Percentiles rank a stretch among this genome's conserved stretches.
Conservation (phyloP, 225 moss, liverwort and hornwort genomes). For the Straminergon stramineum region DNA sequence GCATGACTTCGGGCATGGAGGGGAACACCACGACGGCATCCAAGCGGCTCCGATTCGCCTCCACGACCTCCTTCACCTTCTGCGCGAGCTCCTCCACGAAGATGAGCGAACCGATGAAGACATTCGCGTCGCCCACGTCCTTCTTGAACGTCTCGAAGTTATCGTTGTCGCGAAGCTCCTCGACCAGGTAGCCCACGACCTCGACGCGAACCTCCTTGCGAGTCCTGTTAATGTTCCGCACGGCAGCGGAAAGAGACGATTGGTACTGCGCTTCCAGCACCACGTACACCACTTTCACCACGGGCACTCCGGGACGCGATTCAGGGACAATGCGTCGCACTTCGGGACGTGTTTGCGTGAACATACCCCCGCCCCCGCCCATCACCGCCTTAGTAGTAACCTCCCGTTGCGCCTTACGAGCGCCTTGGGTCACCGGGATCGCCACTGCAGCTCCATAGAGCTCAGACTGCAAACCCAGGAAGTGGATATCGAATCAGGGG, state of each 20-base stretch:
- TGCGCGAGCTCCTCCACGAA: slow-evolving; percentile 89
- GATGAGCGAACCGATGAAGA: slow-evolving; percentile 96
- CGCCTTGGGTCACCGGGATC: background rate
- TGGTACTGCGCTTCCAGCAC: slow-evolving; percentile 97
- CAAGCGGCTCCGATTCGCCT: slow-evolving; percentile 70
- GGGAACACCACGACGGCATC: slow-evolving; percentile 94
- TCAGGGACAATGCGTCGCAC: slow-evolving; percentile 98
- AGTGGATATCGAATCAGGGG: background rate
- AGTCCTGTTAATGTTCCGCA: slow-evolving; percentile 67
- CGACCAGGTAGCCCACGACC: slow-evolving; percentile 93
- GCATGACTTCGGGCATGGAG: slow-evolving; percentile 98
- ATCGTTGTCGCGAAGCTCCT: slow-evolving; percentile 85
- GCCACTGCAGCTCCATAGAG: slow-evolving; percentile 16
- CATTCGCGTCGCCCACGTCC: slow-evolving; percentile 80
- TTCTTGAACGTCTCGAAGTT: slow-evolving; percentile 76
- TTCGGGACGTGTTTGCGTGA: slow-evolving; percentile 82
- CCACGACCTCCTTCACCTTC: slow-evolving; percentile 78
- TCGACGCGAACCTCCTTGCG: slow-evolving; percentile 76
- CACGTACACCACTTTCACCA: slow-evolving; percentile 94
- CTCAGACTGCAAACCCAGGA: slow-evolving; percentile 4
- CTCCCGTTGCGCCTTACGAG: background rate
- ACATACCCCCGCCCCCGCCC: slow-evolving; percentile 84
- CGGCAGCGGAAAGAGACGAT: slow-evolving; percentile 85
- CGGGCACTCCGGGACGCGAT: slow-evolving; percentile 67
- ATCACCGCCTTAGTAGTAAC: slow-evolving; percentile 13